Evolutionary conservation across 2,329 filamentous ascomycete genomes (phyloP).

Genomic region (Capronia epimyces): DNA sequence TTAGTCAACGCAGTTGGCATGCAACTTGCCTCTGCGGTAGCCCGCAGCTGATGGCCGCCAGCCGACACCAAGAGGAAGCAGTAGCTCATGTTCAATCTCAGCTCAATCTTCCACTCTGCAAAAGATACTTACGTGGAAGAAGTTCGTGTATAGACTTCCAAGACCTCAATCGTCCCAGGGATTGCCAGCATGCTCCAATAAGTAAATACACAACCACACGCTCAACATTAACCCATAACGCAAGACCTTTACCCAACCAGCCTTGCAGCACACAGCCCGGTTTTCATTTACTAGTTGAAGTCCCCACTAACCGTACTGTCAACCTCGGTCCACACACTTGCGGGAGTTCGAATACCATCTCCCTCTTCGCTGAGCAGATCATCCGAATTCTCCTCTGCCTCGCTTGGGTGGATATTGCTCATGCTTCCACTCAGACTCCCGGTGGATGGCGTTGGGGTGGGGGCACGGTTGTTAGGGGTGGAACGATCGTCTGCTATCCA

Average conservation of each 20-base stretch:
- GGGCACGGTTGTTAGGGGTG: neutral
- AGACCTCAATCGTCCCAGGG: no score
- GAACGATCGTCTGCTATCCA: neutral
- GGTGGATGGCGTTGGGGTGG: constrained; percentile 17
- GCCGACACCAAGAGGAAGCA: neutral
- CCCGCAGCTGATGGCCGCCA: neutral
- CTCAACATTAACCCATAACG: no score
- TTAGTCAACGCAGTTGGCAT: neutral
- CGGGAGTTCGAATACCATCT: constrained; percentile 31
- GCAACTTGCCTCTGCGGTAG: neutral
- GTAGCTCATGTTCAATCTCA: no score
- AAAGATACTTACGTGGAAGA: neutral
- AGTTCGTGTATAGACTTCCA: no score
- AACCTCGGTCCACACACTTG: constrained; percentile 33
- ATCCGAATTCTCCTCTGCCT: constrained; percentile 29
- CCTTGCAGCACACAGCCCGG: neutral
- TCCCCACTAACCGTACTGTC: constrained; percentile 32
- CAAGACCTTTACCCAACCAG: no score
- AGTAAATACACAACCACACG: no score
- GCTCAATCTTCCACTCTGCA: no score
- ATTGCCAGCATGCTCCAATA: no score
- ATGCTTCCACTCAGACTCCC: constrained; percentile 24
- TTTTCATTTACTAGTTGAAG: constrained; percentile 12
- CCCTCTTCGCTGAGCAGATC: constrained; percentile 31
- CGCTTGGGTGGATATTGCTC: constrained; percentile 23